Evolutionary conservation across 2,329 filamentous ascomycete species (phyloP), one percentile per base, ranked within the genome.

Genomic region (Exophiala alcalophila): DNA sequence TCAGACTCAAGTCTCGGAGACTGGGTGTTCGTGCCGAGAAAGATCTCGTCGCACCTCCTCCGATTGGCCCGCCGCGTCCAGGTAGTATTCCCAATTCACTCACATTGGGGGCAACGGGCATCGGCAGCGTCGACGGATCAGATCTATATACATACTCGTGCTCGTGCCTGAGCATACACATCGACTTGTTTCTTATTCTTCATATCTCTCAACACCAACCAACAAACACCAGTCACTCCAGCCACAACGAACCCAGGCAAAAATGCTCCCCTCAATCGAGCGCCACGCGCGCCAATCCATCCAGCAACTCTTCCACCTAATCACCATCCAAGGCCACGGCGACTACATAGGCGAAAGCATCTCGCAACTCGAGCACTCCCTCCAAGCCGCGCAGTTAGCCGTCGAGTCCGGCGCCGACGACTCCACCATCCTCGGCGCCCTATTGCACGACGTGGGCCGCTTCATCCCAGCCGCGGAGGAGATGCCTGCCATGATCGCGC

Each of bases 261-360:
- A 29, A 36, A 36, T 39, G 29, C 33, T 56, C 5, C 16, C 43
- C 19, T 53, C 50, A 3, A 45, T 59, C 12, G 47, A 57, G 24
- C 30, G 43, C 19, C 48, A 58, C 36, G 45, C 54, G 2, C 39
- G 42, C 24, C 24, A 40, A n/a, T 55, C 49, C 19, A 50, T 59
- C 35, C 38, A 44, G 10, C 50, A 50, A 26, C 50, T 61, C 8
- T 60, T 60, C 34, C 33, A 35, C 6, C 57, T 59, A 37, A 49
- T 61, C 32, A 25, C 52, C 21, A 52, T 50, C n/a, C 59, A 61
- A 50, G 61, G 61, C 10, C 55, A 63, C 36, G 56, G 55, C 2
- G 61, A 64, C 30, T 64, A 63, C 43, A 60, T 64, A 5, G 61
- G 61, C 21, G 61, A 64, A 49, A 58, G 57, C 2, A 61, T 64